Evolutionary conservation across 2,329 filamentous ascomycete species (phyloP), one percentile per base, ranked within the genome.

Genomic region (Aureobasidium sp.): DNA sequence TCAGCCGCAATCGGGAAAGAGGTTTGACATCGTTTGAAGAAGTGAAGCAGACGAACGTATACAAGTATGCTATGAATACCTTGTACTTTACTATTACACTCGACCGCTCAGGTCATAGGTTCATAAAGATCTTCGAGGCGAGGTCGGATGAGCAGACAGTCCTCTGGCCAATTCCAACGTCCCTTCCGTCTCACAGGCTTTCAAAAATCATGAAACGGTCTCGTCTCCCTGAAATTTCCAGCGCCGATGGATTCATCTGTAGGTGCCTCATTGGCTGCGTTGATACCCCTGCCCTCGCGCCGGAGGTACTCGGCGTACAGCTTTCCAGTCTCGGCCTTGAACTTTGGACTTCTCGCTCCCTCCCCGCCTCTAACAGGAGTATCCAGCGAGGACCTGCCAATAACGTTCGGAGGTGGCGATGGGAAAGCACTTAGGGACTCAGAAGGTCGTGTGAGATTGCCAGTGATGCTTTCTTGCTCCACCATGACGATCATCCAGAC

Each of bases 401-500:
- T 61, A 6, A 52, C 39, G 17, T 59, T 64, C 3, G 42, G 41
- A 31, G 56, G 29, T 9, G 56, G 56, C 20, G 42, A 41, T 6
- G 55, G 31, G 14, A 47, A 47, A 9, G 36, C 44, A 59, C 65
- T 69, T 27, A 31, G 2, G 15, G 31, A 14, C 7, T 61, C 57
- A 7, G 45, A 34, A 2, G 57, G 57, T 7, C 57, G 15, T 31
- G 47, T 42, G 9, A 73, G 56, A 14, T 62, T 63, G 0, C 72
- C 71, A 0, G 70, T 70, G 8, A 71, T 64, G 14, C 65, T 56
- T 51, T 77, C 75, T 15, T 74, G 71, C 61, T 78, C 77, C 0
- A 78, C 74, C 68, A 79, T 71, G 3, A 79, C 75, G 2, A 78
- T 68, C 76, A 79, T 79, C 77, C 77, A 79, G 1, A 79, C 77